Conservation (phyloP, 495 filamentous ascomycete genomes). For the Hapsidospora chrysogenum region DNA sequence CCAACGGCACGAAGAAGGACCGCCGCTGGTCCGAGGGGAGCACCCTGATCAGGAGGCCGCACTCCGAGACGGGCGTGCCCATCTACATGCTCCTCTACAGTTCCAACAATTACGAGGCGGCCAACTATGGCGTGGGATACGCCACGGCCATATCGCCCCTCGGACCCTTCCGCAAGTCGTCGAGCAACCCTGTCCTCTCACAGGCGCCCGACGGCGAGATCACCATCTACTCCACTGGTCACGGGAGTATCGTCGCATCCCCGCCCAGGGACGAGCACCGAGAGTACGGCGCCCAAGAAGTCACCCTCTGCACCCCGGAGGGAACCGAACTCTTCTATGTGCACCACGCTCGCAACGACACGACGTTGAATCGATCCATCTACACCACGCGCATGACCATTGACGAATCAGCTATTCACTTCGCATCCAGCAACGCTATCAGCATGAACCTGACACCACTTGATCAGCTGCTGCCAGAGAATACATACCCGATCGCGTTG, state of each 20-base stretch:
- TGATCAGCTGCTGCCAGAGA: neutral
- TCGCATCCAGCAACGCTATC: neutral
- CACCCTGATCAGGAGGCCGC: conserved; percentile 1
- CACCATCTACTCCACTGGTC: conserved; percentile 1
- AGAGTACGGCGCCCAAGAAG: neutral
- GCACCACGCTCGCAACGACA: conserved; percentile 2
- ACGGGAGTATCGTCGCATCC: conserved; percentile 1
- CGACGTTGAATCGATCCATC: neutral
- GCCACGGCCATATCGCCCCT: conserved; percentile 2
- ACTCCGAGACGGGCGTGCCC: neutral
- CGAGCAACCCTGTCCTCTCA: conserved; percentile 1
- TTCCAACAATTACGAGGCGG: conserved; percentile 3
- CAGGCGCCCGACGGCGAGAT: neutral
- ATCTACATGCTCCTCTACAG: conserved; percentile 2
- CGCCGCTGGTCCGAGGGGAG: conserved; percentile 3
- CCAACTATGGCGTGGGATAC: conserved; percentile 3
- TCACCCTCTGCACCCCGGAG: conserved; percentile 1
- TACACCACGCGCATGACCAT: conserved; percentile 1
- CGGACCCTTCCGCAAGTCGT: conserved; percentile 2
- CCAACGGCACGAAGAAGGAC: conserved; percentile 3
- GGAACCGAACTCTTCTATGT: conserved; percentile 3
- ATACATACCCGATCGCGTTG: conserved; percentile 1
- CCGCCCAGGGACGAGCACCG: neutral
- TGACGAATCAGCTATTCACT: neutral
- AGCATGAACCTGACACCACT: conserved; percentile 1